Evolutionary conservation across 2,329 filamentous ascomycete species (phyloP).

Genomic region (Colletotrichum siamense): DNA sequence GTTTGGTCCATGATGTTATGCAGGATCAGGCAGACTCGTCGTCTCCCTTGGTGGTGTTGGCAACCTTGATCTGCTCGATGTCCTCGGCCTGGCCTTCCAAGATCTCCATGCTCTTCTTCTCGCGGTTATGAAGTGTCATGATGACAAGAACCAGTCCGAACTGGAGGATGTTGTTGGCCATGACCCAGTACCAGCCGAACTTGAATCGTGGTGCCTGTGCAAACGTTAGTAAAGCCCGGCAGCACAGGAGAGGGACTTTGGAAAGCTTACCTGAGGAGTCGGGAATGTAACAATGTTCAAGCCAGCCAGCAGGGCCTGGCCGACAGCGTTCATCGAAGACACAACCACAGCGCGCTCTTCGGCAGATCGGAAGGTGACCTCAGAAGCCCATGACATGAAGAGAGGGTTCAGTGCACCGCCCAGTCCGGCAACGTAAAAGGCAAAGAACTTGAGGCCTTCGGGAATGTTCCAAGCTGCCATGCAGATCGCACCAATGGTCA

Average conservation of each 20-base stretch:
- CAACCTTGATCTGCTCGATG: conserved; percentile 3
- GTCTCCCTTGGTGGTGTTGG: not conserved
- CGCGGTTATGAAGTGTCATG: conserved; percentile 4
- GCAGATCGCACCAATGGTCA: conserved; percentile 33
- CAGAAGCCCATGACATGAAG: conserved; percentile 4
- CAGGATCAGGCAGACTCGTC: not conserved
- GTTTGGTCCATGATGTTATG: not conserved
- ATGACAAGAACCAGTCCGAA: conserved; percentile 4
- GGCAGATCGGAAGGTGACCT: not conserved
- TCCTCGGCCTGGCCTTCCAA: not conserved
- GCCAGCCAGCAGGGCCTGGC: not conserved
- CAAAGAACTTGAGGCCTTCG: conserved; percentile 58
- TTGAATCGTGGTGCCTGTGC: not conserved
- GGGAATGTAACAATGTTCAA: conserved; percentile 1
- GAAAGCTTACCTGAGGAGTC: not conserved
- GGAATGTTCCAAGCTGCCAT: conserved; percentile 61
- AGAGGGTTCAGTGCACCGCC: not conserved
- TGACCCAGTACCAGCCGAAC: conserved; percentile 7
- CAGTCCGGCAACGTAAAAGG: conserved; percentile 42
- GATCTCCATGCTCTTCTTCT: conserved; percentile 6
- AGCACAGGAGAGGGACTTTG: rapidly evolving
- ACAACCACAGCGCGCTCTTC: conserved; percentile 5
- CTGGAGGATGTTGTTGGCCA: conserved; percentile 3
- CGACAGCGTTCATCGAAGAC: not conserved
- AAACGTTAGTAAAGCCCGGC: not conserved